Evolutionary conservation across 1,284 basidiomycete species (phyloP), one percentile per base, ranked within the genome.

Genomic region (Leccinum angustisporum): DNA sequence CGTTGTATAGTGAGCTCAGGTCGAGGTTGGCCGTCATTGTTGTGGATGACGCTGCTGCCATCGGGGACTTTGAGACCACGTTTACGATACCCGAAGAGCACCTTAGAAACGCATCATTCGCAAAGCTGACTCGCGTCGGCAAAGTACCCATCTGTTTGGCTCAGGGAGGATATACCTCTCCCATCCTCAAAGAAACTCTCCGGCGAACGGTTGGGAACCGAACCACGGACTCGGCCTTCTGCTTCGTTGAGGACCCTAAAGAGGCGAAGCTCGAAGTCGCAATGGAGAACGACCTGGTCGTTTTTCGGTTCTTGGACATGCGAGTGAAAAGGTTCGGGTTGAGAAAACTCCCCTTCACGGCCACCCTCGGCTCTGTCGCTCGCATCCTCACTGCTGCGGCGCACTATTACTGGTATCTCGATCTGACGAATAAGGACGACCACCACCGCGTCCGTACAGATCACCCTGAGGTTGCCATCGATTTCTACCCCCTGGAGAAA

Each of bases 331-430:
- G 1, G 5, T 52, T 68, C 1, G 68, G 68, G 13, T 7, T 70
- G 54, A 54, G 16, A 6, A 21, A 43, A 5, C 27, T 65, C 25
- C 31, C 43, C 7, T 43, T 54, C 48, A 31, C 18, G 25, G 46
- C 33, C n/a, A 5, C 54, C 11, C 58, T 54, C 5, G 46, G 55
- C 11, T 14, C 27, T 16, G 38, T 70, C 4, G 9, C 27, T 25
- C 55, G 55, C 1, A 16, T 46, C 25, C 40, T 68, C 46, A n/a
- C 18, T 13, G 54, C 61, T 11, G 66, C 68, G 3, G 54, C 68
- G 10, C 66, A 68, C 6, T 69, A 64, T 31, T 67, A 68, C 18
- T 71, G 70, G 70, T 71, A 63, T 40, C 68, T 72, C 5, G 60
- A 58, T 46, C 61, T 70, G 52, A 18, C 38, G 5, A 68, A 63